A percentile compares a stretch with the other conserved stretches of the same genome.
Conservation (phyloP, 2,329 filamentous ascomycete genomes). For the Apiospora pterosperma region DNA sequence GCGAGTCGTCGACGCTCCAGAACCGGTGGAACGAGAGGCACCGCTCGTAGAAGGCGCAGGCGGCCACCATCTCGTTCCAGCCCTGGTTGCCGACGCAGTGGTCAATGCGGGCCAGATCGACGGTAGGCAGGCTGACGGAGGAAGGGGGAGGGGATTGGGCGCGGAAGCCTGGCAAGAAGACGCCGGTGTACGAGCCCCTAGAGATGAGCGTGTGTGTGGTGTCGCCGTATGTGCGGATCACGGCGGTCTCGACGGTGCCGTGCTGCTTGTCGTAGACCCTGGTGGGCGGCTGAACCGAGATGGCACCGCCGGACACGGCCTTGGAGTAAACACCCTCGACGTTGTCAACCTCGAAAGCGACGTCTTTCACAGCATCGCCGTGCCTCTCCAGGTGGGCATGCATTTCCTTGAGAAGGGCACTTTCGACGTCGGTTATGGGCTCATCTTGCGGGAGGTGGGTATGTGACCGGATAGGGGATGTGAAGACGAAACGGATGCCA, state of each 20-base stretch:
- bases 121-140: slow-evolving; percentile 51
- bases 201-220: slow-evolving; percentile 91
- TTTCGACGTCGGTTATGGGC: slow-evolving; percentile 61
- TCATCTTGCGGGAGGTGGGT: slow-evolving; percentile 54
- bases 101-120: slow-evolving; percentile 75
- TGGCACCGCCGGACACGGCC: slow-evolving; percentile 64
- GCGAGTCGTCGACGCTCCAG: slow-evolving; percentile 92
- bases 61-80: slow-evolving; percentile 79
- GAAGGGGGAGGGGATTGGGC: slow-evolving; percentile 40
- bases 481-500: slow-evolving; percentile 77
- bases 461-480: slow-evolving; percentile 69
- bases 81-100: slow-evolving; percentile 98
- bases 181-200: slow-evolving; percentile 64
- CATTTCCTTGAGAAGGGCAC: slow-evolving; percentile 66
- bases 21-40: slow-evolving; percentile 93
- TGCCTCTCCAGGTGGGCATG: slow-evolving; percentile 81
- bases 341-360: slow-evolving; percentile 91
- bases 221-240: slow-evolving; percentile 89
- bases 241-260: slow-evolving; percentile 69
- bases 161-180: slow-evolving; percentile 82
- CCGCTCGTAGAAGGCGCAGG: slow-evolving; percentile 75
- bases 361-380: slow-evolving; percentile 92
- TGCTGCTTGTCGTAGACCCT: slow-evolving; percentile 52
- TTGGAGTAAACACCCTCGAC: slow-evolving; percentile 75
- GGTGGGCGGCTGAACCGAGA: slow-evolving; percentile 59